Conservation (phyloP, 192 early-diverging fungal species). For the Obelidium mucronatum region DNA sequence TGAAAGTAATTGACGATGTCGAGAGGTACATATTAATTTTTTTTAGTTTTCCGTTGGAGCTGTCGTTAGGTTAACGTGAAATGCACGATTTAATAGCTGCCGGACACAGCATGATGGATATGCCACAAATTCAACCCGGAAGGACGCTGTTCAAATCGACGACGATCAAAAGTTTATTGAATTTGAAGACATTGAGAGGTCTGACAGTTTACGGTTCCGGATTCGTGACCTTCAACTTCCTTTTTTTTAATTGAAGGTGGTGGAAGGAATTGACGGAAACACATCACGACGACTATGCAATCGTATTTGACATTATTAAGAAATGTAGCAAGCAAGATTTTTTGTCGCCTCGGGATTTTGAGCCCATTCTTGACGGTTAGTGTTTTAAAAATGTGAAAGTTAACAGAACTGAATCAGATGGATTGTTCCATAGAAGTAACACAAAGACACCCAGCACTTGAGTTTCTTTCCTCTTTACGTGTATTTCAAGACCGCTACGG, state of each 20-base stretch:
- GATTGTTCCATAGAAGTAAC: no score
- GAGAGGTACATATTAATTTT: no score
- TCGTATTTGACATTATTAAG: slow-evolving; percentile 33
- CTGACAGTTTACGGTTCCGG: not conserved
- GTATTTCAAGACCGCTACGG: slow-evolving; percentile 87
- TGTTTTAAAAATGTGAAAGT: no score
- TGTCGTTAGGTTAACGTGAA: no score
- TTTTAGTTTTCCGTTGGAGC: no score
- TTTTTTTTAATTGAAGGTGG: slow-evolving; percentile 14
- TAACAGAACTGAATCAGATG: no score
- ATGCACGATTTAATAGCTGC: no score
- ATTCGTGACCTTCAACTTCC: not conserved
- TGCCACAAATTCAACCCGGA: not conserved
- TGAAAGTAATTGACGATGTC: no score
- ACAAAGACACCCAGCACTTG: slow-evolving; percentile 84
- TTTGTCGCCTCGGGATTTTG: slow-evolving; percentile 72
- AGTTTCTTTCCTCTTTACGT: slow-evolving; percentile 79
- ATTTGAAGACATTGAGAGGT: not conserved
- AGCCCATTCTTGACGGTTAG: slow-evolving; percentile 67
- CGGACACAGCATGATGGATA: not conserved
- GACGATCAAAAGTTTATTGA: slow-evolving; percentile 8
- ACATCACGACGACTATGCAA: slow-evolving; percentile 35
- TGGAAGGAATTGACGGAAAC: slow-evolving; percentile 20
- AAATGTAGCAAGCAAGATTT: not conserved
- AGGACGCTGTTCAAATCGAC: not conserved